These are phyloP conservation scores for Lathyrus oleraceus DNA, from an alignment of 306 rosid genomes.

Conservation along the genomic window DNA sequence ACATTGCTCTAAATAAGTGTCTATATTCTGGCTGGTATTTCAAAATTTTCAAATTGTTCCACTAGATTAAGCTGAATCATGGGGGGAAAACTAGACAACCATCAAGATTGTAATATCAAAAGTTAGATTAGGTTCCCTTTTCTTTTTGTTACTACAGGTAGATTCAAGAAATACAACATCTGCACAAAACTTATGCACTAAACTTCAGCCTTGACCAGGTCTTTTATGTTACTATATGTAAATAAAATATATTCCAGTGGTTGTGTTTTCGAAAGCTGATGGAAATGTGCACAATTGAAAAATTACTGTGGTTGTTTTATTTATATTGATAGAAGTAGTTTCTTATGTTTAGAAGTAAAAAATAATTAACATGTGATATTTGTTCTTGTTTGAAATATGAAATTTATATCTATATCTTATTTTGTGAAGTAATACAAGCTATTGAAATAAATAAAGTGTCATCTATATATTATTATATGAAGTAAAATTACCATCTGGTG, in stretches of 20 bases:
- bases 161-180: neutral
- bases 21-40: constrained; percentile 16
- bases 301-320: neutral
- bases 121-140: constrained; percentile 18
- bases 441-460: too few species aligned
- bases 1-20: constrained; percentile 18
- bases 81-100: constrained; percentile 13
- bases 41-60: neutral
- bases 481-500: too few species aligned
- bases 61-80: constrained; percentile 6
- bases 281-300: neutral
- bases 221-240: neutral
- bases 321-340: neutral
- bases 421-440: too few species aligned
- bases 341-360: neutral
- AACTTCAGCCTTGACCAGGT: neutral
- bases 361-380: neutral
- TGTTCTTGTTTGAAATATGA: too few species aligned
- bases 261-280: neutral
- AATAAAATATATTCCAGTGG: neutral
- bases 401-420: too few species aligned
- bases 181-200: neutral
- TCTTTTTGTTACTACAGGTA: neutral
- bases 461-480: too few species aligned
- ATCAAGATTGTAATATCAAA: neutral